phyloP scores from a whole-genome alignment of 768 basidiomycete species.

The Russula olivacea region DNA sequence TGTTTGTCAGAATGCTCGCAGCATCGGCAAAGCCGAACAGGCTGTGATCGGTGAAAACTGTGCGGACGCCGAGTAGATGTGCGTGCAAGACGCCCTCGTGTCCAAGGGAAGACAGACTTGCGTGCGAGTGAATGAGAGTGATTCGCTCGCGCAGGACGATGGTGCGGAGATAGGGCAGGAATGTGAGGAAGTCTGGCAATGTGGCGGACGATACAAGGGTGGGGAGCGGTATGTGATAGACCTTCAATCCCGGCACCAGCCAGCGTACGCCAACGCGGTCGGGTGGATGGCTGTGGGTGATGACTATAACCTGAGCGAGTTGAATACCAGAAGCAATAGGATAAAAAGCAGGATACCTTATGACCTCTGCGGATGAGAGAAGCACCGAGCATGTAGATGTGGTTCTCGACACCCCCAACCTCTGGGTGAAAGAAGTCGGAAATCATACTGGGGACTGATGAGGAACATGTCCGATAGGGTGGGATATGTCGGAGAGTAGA shows the following conservation, averaged over 20 bases:
- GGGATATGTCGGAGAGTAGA: too few relatives aligned
- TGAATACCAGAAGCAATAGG: background rate
- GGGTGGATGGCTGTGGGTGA: constrained; percentile 87
- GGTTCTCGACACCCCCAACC: constrained; percentile 94
- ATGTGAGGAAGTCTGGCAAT: constrained; percentile 88
- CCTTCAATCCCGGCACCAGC: constrained; percentile 81
- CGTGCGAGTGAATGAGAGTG: constrained; percentile 86
- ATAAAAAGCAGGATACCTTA: constrained; percentile 44
- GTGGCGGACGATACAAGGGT: constrained; percentile 91
- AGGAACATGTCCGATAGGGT: background rate
- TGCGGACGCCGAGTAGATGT: constrained; percentile 78
- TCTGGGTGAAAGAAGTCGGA: constrained; percentile 95
- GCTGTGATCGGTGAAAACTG: constrained; percentile 96
- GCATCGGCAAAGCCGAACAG: constrained; percentile 96
- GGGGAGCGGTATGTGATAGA: constrained; percentile 88
- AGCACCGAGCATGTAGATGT: constrained; percentile 88
- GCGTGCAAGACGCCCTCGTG: constrained; percentile 92
- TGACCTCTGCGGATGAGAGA: constrained; percentile 80
- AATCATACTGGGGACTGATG: constrained; percentile 61
- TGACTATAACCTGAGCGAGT: constrained; percentile 70
- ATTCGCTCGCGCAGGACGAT: constrained; percentile 85
- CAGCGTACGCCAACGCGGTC: constrained; percentile 87
- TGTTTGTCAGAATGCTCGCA: constrained; percentile 95
- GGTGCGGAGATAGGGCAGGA: constrained; percentile 84
- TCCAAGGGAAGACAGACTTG: constrained; percentile 80